A percentile compares a stretch with the other conserved stretches of the same genome.
Evolutionary conservation across 495 filamentous ascomycete species (phyloP).

Genomic region (Neurospora sp.): DNA sequence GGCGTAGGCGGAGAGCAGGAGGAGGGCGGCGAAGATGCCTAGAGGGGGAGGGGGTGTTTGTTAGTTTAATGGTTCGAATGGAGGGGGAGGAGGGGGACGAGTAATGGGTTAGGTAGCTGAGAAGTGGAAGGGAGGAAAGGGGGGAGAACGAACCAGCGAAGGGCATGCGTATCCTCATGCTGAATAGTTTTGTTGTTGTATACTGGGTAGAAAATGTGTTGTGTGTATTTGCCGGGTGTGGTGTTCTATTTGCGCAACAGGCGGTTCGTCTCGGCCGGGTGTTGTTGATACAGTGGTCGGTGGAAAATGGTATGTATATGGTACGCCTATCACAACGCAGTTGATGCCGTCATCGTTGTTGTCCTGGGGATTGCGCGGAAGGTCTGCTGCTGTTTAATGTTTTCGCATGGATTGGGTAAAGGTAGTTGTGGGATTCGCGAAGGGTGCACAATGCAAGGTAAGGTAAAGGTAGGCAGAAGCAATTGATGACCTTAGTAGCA

Average conservation of each 20-base stretch:
- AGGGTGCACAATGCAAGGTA: neutral
- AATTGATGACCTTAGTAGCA: neutral
- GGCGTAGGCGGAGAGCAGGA: slow-evolving; percentile 66
- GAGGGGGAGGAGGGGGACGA: neutral
- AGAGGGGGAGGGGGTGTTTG: neutral
- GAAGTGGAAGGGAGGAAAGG: neutral
- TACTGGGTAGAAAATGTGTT: neutral
- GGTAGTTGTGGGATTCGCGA: neutral
- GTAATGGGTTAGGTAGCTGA: no score
- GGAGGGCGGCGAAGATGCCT: slow-evolving; percentile 72
- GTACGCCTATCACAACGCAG: neutral
- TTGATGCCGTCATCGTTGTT: neutral
- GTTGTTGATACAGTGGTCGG: neutral
- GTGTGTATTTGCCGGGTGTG: neutral
- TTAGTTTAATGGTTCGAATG: slow-evolving; percentile 2
- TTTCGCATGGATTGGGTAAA: neutral
- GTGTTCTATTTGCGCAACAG: neutral
- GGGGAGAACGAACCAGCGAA: slow-evolving; percentile 52
- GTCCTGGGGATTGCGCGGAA: neutral
- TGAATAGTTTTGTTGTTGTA: slow-evolving; percentile 3
- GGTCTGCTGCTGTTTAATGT: neutral
- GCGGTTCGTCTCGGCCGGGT: neutral
- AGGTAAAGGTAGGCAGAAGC: neutral
- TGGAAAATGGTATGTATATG: neutral
- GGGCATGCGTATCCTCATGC: slow-evolving; percentile 60